Percentiles rank a stretch among this genome's conserved stretches.
Evolutionary conservation across 2,329 filamentous ascomycete species (phyloP).

Genomic region (Colletotrichum melonis): DNA sequence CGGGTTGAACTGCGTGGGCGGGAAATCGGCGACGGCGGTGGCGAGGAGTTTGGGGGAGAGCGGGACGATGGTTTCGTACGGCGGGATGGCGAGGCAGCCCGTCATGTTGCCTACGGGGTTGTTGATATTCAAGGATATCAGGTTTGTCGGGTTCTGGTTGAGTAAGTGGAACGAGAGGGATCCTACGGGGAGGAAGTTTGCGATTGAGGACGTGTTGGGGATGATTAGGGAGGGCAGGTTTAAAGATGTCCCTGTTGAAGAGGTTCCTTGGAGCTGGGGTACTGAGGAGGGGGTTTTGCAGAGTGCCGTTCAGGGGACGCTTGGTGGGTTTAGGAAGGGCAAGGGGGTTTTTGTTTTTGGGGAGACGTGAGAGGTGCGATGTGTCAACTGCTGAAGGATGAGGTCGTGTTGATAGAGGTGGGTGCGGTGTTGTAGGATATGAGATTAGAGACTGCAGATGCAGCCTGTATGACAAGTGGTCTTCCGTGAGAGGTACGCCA

Average conservation of each 20-base stretch:
- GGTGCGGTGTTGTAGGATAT: conserved; percentile 7
- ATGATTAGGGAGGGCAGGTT: conserved; percentile 82
- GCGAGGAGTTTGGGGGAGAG: conserved; percentile 77
- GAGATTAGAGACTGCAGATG: background rate
- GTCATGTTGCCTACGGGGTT: conserved; percentile 83
- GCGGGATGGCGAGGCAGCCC: conserved; percentile 92
- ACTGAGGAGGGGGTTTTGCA: conserved; percentile 77
- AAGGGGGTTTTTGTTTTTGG: conserved; percentile 91
- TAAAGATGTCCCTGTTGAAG: conserved; percentile 83
- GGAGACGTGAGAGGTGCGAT: conserved; percentile 56
- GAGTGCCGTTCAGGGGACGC: conserved; percentile 82
- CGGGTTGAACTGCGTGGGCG: conserved; percentile 93
- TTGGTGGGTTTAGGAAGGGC: conserved; percentile 85
- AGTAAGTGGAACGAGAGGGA: conserved; percentile 87
- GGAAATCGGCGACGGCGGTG: conserved; percentile 82
- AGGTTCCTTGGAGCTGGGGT: conserved; percentile 85
- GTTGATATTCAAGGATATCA: conserved; percentile 92
- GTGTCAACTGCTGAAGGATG: background rate
- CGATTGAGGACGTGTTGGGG: conserved; percentile 85
- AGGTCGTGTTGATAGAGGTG: background rate
- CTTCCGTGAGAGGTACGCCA: background rate
- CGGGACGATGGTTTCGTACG: conserved; percentile 89
- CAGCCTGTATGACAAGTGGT: background rate
- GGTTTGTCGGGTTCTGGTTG: conserved; percentile 95
- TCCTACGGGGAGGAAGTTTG: conserved; percentile 78